Percentiles rank a stretch among this genome's conserved stretches.
Conservation (phyloP, 768 basidiomycete species). For the Serendipita sp. region DNA sequence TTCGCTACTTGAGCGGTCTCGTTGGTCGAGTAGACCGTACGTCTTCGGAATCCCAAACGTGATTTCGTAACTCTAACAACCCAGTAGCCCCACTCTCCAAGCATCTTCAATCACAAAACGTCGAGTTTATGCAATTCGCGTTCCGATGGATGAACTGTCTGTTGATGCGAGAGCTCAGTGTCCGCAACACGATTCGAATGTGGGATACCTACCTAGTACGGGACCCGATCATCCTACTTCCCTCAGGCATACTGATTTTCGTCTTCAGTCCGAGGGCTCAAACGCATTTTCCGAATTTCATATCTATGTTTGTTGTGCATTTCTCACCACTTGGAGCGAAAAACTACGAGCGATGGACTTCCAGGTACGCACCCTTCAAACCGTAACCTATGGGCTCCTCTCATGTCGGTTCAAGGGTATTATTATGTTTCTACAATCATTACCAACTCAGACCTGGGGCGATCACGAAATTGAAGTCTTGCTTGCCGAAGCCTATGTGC, state of each 20-base stretch:
- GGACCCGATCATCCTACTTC: slow-evolving; percentile 7
- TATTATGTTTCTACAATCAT: slow-evolving; percentile 94
- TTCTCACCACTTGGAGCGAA: slow-evolving; percentile 90
- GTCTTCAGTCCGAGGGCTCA: slow-evolving; percentile 73
- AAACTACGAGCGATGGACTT: slow-evolving; percentile 95
- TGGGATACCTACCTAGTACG: slow-evolving; percentile 98
- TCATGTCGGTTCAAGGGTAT: slow-evolving; percentile 51
- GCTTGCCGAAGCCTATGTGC: slow-evolving; percentile 88
- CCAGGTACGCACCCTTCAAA: slow-evolving; percentile 42
- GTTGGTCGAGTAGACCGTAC: slow-evolving; percentile 68
- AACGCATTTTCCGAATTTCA: slow-evolving; percentile 99
- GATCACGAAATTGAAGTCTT: slow-evolving; percentile 94
- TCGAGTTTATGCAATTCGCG: slow-evolving; percentile 99
- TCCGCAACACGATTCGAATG: slow-evolving; percentile 94
- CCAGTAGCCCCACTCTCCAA: slow-evolving; percentile 52
- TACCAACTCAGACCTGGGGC: slow-evolving; percentile 86
- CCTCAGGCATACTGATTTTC: too few relatives aligned
- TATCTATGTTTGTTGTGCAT: slow-evolving; percentile 94
- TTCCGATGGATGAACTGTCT: slow-evolving; percentile 99
- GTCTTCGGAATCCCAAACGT: slow-evolving; percentile 23
- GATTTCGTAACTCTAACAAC: neutral
- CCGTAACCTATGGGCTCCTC: neutral
- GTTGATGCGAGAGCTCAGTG: slow-evolving; percentile 94
- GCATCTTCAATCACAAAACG: slow-evolving; percentile 79
- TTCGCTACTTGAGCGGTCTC: slow-evolving; percentile 85